These are phyloP conservation scores for Lycium barbarum DNA, from an alignment of 257 asterid genomes.

Conservation along the genomic window DNA sequence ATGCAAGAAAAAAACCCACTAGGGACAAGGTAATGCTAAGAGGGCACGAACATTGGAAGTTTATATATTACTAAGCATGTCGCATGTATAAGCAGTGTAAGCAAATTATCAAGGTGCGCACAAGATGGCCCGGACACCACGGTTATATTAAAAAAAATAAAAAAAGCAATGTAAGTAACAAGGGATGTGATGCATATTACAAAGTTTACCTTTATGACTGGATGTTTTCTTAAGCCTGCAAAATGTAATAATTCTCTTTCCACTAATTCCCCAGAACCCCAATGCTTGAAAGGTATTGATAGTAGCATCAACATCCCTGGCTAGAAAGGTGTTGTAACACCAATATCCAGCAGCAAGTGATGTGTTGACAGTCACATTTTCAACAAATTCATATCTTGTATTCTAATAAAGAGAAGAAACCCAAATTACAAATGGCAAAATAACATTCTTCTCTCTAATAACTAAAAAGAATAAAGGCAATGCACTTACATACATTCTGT, in stretches of 20 bases:
- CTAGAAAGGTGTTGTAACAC: not conserved
- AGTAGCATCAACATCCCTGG: not conserved
- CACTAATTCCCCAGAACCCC: not conserved
- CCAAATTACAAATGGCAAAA: not conserved
- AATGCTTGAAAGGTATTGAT: not conserved
- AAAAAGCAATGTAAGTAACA: not conserved
- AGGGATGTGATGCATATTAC: not conserved
- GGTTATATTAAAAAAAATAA: too few species aligned
- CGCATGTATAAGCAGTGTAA: too few species aligned
- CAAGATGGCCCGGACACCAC: too few species aligned
- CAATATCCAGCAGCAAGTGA: not conserved
- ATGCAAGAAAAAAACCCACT: not conserved
- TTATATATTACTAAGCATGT: not conserved
- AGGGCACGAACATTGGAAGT: not conserved
- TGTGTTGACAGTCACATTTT: not conserved
- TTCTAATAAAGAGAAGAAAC: not conserved
- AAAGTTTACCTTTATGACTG: not conserved
- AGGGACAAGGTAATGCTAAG: not conserved
- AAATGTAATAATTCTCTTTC: not conserved
- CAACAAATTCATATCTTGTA: not conserved
- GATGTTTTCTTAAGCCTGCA: conserved; percentile 6
- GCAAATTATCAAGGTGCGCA: too few species aligned
- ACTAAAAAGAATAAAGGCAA: not conserved
- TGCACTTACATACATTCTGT: too few species aligned
- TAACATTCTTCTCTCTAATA: not conserved